phyloP scores from a whole-genome alignment of 768 basidiomycete genomes.

The Naganishia vishniacii region DNA sequence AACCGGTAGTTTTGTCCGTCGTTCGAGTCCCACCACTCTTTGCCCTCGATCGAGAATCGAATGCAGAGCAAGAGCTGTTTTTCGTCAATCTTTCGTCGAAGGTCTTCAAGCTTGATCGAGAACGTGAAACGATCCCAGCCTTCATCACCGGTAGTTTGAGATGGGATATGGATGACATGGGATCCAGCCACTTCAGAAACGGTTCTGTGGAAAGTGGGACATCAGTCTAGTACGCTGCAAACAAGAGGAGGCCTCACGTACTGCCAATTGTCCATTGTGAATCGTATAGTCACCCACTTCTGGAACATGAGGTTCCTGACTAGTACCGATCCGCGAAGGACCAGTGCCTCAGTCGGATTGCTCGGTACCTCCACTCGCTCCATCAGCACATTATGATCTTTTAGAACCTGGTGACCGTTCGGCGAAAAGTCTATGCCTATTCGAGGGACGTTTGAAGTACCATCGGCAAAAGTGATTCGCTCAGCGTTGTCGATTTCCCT shows the following conservation, averaged over 20 bases:
- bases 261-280: slow-evolving; percentile 92
- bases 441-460: slow-evolving; percentile 40
- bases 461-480: slow-evolving; percentile 34
- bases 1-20: slow-evolving; percentile 47
- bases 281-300: slow-evolving; percentile 80
- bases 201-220: slow-evolving; percentile 32
- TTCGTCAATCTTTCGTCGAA: slow-evolving; percentile 45
- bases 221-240: not conserved
- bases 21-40: slow-evolving; percentile 49
- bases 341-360: slow-evolving; percentile 45
- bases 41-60: slow-evolving; percentile 44
- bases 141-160: slow-evolving; percentile 42
- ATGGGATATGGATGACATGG: slow-evolving; percentile 44
- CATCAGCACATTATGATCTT: slow-evolving; percentile 48
- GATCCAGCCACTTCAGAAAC: slow-evolving; percentile 44
- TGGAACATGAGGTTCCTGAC: slow-evolving; percentile 81
- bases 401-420: slow-evolving; percentile 23
- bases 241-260: slow-evolving; percentile 30
- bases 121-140: slow-evolving; percentile 49
- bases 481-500: slow-evolving; percentile 38
- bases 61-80: slow-evolving; percentile 44
- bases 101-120: slow-evolving; percentile 48
- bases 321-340: slow-evolving; percentile 64
- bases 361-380: slow-evolving; percentile 49
- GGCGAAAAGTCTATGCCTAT: slow-evolving; percentile 43